These are phyloP conservation scores for Xylaria grammica DNA, from an alignment of 495 filamentous ascomycete genomes.

Conservation along the genomic window DNA sequence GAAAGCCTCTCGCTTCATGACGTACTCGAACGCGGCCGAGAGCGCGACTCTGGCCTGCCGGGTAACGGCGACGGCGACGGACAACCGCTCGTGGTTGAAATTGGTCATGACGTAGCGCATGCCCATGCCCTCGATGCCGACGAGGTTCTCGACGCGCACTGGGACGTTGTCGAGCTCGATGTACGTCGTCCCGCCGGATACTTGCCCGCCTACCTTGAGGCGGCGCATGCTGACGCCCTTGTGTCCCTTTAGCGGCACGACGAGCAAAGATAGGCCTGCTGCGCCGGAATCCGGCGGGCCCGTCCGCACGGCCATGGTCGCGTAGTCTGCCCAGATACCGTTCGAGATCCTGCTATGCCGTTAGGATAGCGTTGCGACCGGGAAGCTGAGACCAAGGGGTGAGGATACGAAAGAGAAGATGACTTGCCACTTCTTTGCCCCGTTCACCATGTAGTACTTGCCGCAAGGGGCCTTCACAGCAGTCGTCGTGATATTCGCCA, in stretches of 20 bases:
- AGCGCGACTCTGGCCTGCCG: slow-evolving; percentile 69
- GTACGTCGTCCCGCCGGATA: slow-evolving; percentile 71
- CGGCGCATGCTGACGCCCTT: slow-evolving; percentile 70
- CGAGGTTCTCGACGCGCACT: slow-evolving; percentile 70
- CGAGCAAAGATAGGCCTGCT: slow-evolving; percentile 65
- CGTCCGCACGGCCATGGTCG: slow-evolving; percentile 77
- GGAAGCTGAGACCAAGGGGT: neutral
- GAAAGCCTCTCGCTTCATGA: slow-evolving; percentile 75
- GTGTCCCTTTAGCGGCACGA: slow-evolving; percentile 68
- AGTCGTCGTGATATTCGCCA: slow-evolving; percentile 71
- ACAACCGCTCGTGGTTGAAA: slow-evolving; percentile 81
- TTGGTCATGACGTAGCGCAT: slow-evolving; percentile 83
- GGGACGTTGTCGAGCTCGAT: slow-evolving; percentile 77
- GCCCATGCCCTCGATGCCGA: slow-evolving; percentile 72
- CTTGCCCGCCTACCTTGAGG: slow-evolving; percentile 64
- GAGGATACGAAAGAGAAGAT: neutral
- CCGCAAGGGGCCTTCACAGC: slow-evolving; percentile 61
- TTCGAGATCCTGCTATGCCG: slow-evolving; percentile 67
- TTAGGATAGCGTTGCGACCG: neutral
- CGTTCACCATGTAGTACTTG: slow-evolving; percentile 72
- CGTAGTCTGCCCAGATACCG: slow-evolving; percentile 75
- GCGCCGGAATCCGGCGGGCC: slow-evolving; percentile 64
- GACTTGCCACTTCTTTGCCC: slow-evolving; percentile 75
- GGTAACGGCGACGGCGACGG: slow-evolving; percentile 66
- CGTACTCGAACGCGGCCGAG: slow-evolving; percentile 68